A percentile compares a stretch with the other conserved stretches of the same genome.
Conservation (phyloP, 352 stramenopile species). For the Phytophthora aleatoria region DNA sequence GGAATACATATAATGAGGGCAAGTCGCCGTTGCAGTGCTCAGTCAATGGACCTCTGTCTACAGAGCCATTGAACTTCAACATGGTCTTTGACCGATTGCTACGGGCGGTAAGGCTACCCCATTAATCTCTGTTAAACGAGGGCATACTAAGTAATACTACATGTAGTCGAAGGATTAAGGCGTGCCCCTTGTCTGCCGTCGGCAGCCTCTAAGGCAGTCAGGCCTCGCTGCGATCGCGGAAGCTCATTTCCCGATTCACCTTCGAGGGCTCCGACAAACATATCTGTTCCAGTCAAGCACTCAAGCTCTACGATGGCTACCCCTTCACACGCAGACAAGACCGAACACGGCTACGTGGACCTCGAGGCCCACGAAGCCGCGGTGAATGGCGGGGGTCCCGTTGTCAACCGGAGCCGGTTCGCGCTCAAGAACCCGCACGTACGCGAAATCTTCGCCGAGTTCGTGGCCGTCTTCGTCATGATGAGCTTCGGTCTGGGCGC, state of each 20-base stretch:
- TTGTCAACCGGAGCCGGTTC: slow-evolving; percentile 31
- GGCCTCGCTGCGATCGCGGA: not conserved
- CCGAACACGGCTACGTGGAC: slow-evolving; percentile 39
- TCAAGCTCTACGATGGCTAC: slow-evolving; percentile 18
- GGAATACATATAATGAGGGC: slow-evolving; percentile 1
- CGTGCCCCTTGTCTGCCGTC: not conserved
- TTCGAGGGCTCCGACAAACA: slow-evolving; percentile 17
- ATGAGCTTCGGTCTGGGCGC: slow-evolving; percentile 43
- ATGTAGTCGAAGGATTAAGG: not conserved
- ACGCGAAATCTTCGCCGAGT: slow-evolving; percentile 44
- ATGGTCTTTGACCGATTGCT: slow-evolving; percentile 22
- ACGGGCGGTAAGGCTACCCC: slow-evolving; percentile 27
- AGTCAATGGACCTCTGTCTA: slow-evolving; percentile 22
- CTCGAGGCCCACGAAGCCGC: slow-evolving; percentile 32
- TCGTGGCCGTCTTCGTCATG: slow-evolving; percentile 48
- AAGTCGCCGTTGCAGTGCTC: slow-evolving; percentile 5
- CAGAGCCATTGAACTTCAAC: slow-evolving; percentile 39
- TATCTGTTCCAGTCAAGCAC: slow-evolving; percentile 6
- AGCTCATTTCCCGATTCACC: slow-evolving; percentile 33
- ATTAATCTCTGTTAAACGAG: slow-evolving; percentile 42
- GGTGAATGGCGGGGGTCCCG: slow-evolving; percentile 23
- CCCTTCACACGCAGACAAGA: slow-evolving; percentile 35
- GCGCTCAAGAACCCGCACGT: slow-evolving; percentile 40
- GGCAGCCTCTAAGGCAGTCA: not conserved
- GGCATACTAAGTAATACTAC: no score